Conservation (phyloP, 2,329 filamentous ascomycete species). For the Colletotrichum cordylinicola region DNA sequence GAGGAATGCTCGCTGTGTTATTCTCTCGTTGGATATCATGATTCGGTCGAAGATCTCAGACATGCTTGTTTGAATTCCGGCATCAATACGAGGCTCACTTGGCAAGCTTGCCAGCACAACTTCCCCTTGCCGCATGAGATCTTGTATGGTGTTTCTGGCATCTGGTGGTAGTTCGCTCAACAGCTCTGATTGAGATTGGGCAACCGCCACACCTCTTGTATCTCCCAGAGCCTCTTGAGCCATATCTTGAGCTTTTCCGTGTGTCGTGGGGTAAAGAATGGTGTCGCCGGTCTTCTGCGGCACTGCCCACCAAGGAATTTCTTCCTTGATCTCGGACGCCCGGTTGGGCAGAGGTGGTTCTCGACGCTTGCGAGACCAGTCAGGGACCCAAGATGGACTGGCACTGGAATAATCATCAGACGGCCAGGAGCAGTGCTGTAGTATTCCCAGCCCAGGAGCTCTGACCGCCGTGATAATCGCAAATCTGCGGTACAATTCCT, state of each 20-base stretch:
- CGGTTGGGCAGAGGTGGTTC: background rate
- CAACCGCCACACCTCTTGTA: background rate
- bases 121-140: background rate
- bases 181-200: background rate
- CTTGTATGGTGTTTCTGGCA: background rate
- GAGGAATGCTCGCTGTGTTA: background rate
- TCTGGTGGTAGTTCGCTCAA: background rate
- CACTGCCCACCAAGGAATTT: background rate
- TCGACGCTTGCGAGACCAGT: background rate
- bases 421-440: background rate
- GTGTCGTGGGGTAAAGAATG: background rate
- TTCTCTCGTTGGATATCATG: background rate
- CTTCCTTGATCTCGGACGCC: background rate
- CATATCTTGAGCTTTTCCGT: background rate
- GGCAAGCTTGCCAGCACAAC: background rate
- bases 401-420: background rate
- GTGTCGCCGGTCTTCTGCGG: background rate
- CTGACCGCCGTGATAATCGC: background rate
- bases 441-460: background rate
- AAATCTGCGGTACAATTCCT: background rate
- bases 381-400: background rate
- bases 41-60: background rate
- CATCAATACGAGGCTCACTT: background rate
- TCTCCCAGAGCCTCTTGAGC: background rate
- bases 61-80: background rate